Evolutionary conservation across 768 basidiomycete species (phyloP).

Genomic region (Suillus occidentalis): DNA sequence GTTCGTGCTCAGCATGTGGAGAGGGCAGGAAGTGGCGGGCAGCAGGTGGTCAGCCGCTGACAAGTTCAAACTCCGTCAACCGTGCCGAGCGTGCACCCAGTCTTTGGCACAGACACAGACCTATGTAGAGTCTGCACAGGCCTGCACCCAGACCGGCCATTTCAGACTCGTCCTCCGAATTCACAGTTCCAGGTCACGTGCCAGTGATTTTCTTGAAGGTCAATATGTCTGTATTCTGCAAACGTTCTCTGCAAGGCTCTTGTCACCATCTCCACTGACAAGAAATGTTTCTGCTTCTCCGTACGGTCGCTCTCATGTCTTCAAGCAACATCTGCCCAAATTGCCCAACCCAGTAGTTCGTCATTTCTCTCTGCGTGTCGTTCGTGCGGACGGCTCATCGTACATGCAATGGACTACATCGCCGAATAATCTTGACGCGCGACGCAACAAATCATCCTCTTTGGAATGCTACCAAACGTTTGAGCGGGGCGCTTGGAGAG

Average conservation of each 20-base stretch:
- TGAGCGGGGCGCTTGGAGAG: conserved; percentile 44
- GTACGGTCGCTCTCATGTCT: conserved; percentile 83
- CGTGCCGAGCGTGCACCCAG: too few species aligned
- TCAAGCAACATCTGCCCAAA: conserved; percentile 62
- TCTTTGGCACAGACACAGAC: too few species aligned
- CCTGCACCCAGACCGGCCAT: too few species aligned
- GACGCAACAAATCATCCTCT: conserved; percentile 87
- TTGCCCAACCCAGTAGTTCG: conserved; percentile 82
- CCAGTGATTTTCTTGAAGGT: not conserved
- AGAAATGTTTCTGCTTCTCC: conserved; percentile 58
- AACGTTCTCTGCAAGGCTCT: too few species aligned
- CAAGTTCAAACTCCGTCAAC: too few species aligned
- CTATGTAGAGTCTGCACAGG: too few species aligned
- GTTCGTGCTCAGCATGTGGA: too few species aligned
- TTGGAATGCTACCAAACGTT: conserved; percentile 69
- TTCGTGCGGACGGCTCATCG: conserved; percentile 86
- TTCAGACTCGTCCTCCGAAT: too few species aligned
- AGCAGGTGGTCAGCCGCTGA: too few species aligned
- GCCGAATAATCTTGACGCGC: conserved; percentile 73
- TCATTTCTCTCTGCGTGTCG: conserved; percentile 81
- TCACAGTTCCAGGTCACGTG: not conserved
- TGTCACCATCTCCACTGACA: not conserved
- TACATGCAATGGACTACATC: conserved; percentile 89
- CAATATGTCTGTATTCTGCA: not conserved
- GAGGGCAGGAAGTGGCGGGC: too few species aligned